A percentile compares a stretch with the other conserved stretches of the same genome.
Evolutionary conservation across 305 asterid genomes (phyloP).

Genomic region (Caryopteris hybrid): DNA sequence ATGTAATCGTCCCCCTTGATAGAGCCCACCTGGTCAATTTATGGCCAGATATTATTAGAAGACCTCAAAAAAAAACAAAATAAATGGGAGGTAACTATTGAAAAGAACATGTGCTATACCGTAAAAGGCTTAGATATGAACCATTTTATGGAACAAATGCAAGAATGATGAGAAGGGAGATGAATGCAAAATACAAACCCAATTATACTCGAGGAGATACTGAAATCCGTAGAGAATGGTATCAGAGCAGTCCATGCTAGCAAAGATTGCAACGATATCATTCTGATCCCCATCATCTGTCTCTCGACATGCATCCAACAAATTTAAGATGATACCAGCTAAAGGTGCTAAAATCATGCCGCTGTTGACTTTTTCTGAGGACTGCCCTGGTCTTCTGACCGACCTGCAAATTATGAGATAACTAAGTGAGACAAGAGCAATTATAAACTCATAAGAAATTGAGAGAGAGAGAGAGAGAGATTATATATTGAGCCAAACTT

Average conservation of each 20-base stretch:
- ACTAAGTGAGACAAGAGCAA: slow-evolving; percentile 8
- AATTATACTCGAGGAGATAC: slow-evolving; percentile 70
- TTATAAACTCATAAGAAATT: too few relatives aligned
- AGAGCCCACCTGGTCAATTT: slow-evolving; percentile 54
- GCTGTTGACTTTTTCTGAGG: slow-evolving; percentile 65
- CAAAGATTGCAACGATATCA: slow-evolving; percentile 68
- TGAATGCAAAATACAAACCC: slow-evolving; percentile 49
- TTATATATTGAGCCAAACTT: slow-evolving; percentile 29
- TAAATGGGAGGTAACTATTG: too few relatives aligned
- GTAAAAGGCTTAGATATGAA: background rate
- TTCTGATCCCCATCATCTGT: slow-evolving; percentile 34
- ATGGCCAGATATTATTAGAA: background rate
- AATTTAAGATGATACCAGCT: slow-evolving; percentile 80
- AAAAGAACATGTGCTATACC: too few relatives aligned
- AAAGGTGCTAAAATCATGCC: slow-evolving; percentile 94
- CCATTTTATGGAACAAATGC: background rate
- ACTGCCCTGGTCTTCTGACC: slow-evolving; percentile 72
- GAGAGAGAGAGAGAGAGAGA: background rate
- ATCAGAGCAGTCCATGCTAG: slow-evolving; percentile 85
- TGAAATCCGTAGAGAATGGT: slow-evolving; percentile 71
- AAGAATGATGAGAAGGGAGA: background rate
- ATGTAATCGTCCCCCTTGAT: slow-evolving; percentile 54
- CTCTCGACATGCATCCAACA: slow-evolving; percentile 58
- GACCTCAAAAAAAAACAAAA: too few relatives aligned
- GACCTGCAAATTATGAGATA: slow-evolving; percentile 38